These are phyloP conservation scores for Komagataella pseudopastoris DNA, from an alignment of 805 yeast species.

Conservation along the genomic window DNA sequence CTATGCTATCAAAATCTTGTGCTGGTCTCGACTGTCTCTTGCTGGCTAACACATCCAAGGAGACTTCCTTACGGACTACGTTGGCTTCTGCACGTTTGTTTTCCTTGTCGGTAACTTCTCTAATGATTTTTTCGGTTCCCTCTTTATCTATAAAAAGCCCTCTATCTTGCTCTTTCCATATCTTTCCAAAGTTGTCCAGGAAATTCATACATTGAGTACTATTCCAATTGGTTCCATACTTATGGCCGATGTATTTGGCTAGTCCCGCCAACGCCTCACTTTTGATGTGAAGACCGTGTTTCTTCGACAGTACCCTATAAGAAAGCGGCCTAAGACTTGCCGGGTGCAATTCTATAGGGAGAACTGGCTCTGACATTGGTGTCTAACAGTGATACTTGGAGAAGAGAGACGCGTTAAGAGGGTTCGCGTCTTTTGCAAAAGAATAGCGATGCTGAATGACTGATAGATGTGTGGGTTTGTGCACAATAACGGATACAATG, in stretches of 20 bases:
- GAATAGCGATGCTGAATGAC: neutral
- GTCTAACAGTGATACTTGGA: neutral
- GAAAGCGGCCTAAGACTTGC: conserved; percentile 84
- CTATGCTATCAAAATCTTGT: neutral
- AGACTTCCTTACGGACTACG: conserved; percentile 5
- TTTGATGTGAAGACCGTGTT: conserved; percentile 82
- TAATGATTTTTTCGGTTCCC: conserved; percentile 47
- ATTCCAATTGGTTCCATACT: conserved; percentile 83
- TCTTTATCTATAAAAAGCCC: conserved; percentile 78
- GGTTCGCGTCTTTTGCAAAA: conserved; percentile 1
- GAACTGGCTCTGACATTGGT: conserved; percentile 23
- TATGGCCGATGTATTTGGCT: conserved; percentile 62
- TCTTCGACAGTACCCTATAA: conserved; percentile 78
- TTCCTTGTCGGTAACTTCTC: conserved; percentile 6
- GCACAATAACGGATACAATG: neutral
- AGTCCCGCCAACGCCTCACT: conserved; percentile 67
- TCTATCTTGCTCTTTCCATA: conserved; percentile 84
- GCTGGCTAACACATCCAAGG: neutral
- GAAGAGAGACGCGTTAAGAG: neutral
- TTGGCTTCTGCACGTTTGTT: neutral
- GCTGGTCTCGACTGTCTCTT: neutral
- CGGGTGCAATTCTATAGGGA: conserved; percentile 72
- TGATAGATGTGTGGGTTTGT: neutral
- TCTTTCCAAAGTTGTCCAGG: conserved; percentile 63
- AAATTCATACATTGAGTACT: conserved; percentile 45